Base-by-base conservation (phyloP, 805 yeast species). In the Vanderwaltozyma tropicalis region DNA sequence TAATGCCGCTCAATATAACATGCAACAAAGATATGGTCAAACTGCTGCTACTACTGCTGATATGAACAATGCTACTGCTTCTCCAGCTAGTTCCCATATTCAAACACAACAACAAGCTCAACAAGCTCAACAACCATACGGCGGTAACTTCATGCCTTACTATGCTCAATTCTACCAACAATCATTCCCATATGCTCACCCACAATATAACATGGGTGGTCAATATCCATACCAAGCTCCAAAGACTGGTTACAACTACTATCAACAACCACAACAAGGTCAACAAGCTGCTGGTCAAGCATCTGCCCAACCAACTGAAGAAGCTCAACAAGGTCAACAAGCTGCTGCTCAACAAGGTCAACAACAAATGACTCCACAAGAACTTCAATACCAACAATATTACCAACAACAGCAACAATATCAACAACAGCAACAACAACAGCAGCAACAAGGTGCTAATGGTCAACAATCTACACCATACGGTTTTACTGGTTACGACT, bases 181-280 rank as follows among this genome's bases (percentile, higher is more conserved):
- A 45, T 51, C 57, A 13, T 54, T 59, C 56, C 61, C 61, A 38
- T 57, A 57, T 37, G 62, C 52, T 29, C 62, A 58, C 44, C 63
- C 63, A 32, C 63, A 58, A 43, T 58, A 58, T 33, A 57, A 57
- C 28, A 47, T 50, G 46, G 57, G 53, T 28, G 56, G 55, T 37
- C 61, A 55, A 45, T 55, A 54, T 36, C 57, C 57, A 34, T 49
- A 51, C 41, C 59, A 52, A 43, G 49, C 45, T 20, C 57, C 59
- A 41, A 53, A 54, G 38, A 51, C 41, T 17, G 50, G 50, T 28
- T 53, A 53, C 49, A 50, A 45, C 38, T 45, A 43, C 38, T 37
- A 38, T 20, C 42, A 44, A 28, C 32, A 42, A n/a, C 32, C 41
- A 10, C 42, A 37, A 17, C 49, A 45, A 28, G 33, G 42, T 14